Base-by-base conservation (phyloP, 1,139 yeast genomes). In the Protomyces gravidus region DNA sequence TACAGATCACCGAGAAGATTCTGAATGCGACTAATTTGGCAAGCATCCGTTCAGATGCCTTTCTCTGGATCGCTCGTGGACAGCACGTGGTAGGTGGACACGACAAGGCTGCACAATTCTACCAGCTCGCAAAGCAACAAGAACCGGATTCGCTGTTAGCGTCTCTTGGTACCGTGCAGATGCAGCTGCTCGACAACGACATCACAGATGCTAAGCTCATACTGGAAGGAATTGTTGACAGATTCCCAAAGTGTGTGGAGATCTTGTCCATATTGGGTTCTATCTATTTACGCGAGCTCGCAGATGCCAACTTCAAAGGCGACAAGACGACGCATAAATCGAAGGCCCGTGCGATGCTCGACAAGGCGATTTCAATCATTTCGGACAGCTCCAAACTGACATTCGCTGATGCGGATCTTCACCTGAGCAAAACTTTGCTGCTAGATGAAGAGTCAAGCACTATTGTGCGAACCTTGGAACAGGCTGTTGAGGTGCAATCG, bases 31-130 rank as follows among this genome's bases (percentile, higher is more conserved):
- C 78, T 0, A 73, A 74, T 21, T 68, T 74, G 27, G 72, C 77
- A 2, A 64, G 71, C 5, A 74, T 86, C 1, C 74, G 80, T 50
- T 84, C 95, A n/a, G 95, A 87, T 66, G 86, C 92, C 21, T 76
- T 85, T 30, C 86, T 86, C 65, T 89, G 97, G 96, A 77, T 84
- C 65, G 97, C 89, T 13, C 80, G 97, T 69, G 84, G 87, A 17
- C 77, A 81, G 60, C 89, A 85, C 67, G 77, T 77, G 23, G 71
- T 77, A 33, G 74, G 76, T 3, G 85, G 89, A 67, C 82, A 77
- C 66, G 80, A 82, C 11, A 80, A 80, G 63, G 85, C 97, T 0
- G 86, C 89, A 67, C 80, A 80, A 62, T 76, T 79, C 67, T 90
- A 88, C 71, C 84, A 85, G 68, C 89, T 81, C 66, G 81, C 94